Evolutionary conservation across 331 rosid species (phyloP).

Genomic region (Dryas integrifolia): DNA sequence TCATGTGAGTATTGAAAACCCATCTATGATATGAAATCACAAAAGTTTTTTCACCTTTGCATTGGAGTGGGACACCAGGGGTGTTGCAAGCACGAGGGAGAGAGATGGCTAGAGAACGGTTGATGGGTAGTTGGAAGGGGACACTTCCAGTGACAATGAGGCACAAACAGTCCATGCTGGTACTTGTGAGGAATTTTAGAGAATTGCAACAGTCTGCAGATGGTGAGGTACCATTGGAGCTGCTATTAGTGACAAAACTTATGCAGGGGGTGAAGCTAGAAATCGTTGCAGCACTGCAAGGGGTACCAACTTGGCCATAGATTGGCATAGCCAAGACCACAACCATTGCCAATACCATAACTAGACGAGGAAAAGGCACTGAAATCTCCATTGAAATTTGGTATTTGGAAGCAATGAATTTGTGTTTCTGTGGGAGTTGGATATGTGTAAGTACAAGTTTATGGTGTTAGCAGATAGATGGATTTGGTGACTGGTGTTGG

Average conservation of each 20-base stretch:
- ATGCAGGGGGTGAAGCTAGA: conserved; percentile 60
- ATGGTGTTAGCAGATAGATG: conserved; percentile 1
- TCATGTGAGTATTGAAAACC: background rate
- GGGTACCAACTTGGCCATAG: conserved; percentile 48
- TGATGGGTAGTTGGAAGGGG: conserved; percentile 65
- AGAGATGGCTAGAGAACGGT: conserved; percentile 59
- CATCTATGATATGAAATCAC: background rate
- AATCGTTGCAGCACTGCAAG: conserved; percentile 51
- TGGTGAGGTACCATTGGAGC: conserved; percentile 60
- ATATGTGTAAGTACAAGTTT: background rate
- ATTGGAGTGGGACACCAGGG: conserved; percentile 71
- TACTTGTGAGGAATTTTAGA: conserved; percentile 46
- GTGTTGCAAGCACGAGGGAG: conserved; percentile 87
- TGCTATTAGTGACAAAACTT: conserved; percentile 57
- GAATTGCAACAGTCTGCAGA: conserved; percentile 56
- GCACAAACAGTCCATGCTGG: conserved; percentile 64
- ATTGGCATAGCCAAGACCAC: conserved; percentile 36
- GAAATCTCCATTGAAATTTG: conserved; percentile 34
- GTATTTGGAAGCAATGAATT: background rate
- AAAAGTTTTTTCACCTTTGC: conserved; percentile 45
- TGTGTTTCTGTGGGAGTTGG: background rate
- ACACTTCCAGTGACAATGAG: conserved; percentile 54
- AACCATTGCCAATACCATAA: conserved; percentile 28
- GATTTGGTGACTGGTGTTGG: conserved; percentile 17
- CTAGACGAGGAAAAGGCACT: conserved; percentile 13